Percentiles rank a stretch among this genome's conserved stretches.
Conservation (phyloP, 129 eudicot genomes). For the Ambrosia trifida region DNA sequence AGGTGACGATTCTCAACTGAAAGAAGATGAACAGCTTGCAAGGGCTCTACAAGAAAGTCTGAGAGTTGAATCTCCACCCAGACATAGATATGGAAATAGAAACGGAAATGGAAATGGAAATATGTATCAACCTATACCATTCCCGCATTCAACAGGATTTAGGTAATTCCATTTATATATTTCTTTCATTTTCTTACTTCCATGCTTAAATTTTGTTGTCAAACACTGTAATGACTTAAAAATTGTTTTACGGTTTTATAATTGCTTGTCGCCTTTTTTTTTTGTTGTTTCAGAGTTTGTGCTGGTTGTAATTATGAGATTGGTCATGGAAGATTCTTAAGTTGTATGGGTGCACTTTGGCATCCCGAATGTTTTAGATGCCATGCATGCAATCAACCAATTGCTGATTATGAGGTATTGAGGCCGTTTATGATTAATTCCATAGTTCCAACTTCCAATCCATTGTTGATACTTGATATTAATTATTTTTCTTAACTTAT, state of each 20-base stretch:
- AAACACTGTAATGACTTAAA: background rate
- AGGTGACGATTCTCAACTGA: conserved; percentile 68
- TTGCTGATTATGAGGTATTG: conserved; percentile 83
- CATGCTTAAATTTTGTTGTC: conserved; percentile 1
- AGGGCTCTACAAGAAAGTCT: conserved; percentile 93
- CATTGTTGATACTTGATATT: no score
- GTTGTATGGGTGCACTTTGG: conserved; percentile 94
- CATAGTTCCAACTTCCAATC: conserved; percentile 12
- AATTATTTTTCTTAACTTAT: background rate
- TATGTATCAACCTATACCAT: conserved; percentile 66
- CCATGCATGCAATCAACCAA: conserved; percentile 86
- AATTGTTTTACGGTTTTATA: conserved; percentile 5
- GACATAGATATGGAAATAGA: conserved; percentile 21
- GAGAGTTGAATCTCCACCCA: conserved; percentile 63
- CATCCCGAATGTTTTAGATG: conserved; percentile 97
- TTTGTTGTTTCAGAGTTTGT: conserved; percentile 59
- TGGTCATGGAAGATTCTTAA: conserved; percentile 87
- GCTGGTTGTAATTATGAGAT: conserved; percentile 89
- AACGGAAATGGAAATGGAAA: conserved; percentile 44
- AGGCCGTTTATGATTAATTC: conserved; percentile 16
- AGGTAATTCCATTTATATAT: conserved; percentile 50
- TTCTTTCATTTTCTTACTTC: background rate
- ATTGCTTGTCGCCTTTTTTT: conserved; percentile 5
- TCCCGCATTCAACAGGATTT: conserved; percentile 70
- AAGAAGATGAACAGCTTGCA: conserved; percentile 94